Evolutionary conservation across 176 grass and related monocot genomes (phyloP), one percentile per base, ranked within the genome.

Genomic region (Zoysia pacifica): DNA sequence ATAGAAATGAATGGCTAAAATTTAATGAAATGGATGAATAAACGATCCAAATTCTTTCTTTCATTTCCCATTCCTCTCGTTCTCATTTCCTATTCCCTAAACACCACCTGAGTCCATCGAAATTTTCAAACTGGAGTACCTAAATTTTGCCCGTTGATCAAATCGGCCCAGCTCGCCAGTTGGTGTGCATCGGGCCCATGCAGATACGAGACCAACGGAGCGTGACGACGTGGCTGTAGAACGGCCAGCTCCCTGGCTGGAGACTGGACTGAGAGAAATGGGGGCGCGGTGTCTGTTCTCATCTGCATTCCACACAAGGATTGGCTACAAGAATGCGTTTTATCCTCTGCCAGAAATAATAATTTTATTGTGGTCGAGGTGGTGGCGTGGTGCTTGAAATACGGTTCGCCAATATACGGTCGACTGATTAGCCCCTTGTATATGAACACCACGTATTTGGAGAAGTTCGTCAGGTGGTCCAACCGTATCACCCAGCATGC

Each of bases 181-280:
- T 86, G 79, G 35, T 93, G 93, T 86, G 36, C 86, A 93, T 16
- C 84, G 88, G 3, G 90, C 96, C 96, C 90, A 95, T 20, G 88
- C 92, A 1, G 84, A 93, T 6, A 93, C 82, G 77, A 94, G 28
- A 28, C 28, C 28, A 0, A 28, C 28, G 5, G 2, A 85, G 62
- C 19, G 90, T 87, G 64, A 90, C 80, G 13, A 77, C 70, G 69
- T 90, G 82, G 86, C 85, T 94, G 79, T 89, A 86, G 7, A 28
- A 28, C 28, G 28, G 28, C 28, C 28, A 55, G 53, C 15, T n/a
- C 5, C 16, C 1, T 19, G 18, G 18, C 55, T 19, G 7, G 28
- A 28, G 55, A 18, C 18, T n/a, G 18, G 18, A 58, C 0, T 1
- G 55, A 28, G 28, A 58, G 18, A 20, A 58, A 58, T 58, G 55